These are phyloP conservation scores for Aspergillus cejpii DNA, from an alignment of 2,329 filamentous ascomycete species.

Conservation along the genomic window DNA sequence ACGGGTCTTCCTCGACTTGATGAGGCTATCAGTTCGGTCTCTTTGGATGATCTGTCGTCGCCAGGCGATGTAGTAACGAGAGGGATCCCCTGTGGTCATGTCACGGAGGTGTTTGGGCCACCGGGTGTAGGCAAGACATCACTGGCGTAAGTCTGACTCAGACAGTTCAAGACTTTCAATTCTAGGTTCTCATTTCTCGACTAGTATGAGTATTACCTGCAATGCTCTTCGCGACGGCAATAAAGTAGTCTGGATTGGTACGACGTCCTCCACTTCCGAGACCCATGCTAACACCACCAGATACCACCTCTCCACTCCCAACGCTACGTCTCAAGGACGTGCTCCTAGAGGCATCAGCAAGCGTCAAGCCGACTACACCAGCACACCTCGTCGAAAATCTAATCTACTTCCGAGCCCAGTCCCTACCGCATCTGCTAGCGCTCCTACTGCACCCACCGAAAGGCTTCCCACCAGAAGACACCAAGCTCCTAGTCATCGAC, in stretches of 20 bases:
- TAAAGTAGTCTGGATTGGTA: constrained; percentile 77
- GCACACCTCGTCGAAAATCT: constrained; percentile 47
- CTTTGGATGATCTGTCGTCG: constrained; percentile 12
- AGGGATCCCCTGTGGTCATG: constrained; percentile 66
- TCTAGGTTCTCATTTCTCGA: constrained; percentile 42
- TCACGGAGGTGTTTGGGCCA: constrained; percentile 83
- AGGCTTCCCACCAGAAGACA: constrained; percentile 55
- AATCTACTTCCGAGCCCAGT: constrained; percentile 56
- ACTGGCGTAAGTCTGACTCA: constrained; percentile 56
- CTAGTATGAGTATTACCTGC: constrained; percentile 56
- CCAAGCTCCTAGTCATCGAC: constrained; percentile 69
- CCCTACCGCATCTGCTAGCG: constrained; percentile 62
- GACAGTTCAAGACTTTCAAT: neutral
- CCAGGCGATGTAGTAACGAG: constrained; percentile 25
- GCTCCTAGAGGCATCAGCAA: constrained; percentile 24
- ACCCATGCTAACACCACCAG: constrained; percentile 25
- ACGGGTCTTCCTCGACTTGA: constrained; percentile 48
- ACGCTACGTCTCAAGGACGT: constrained; percentile 45
- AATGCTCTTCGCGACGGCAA: constrained; percentile 56
- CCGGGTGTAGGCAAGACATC: constrained; percentile 80
- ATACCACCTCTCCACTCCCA: constrained; percentile 47
- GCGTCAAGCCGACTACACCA: constrained; percentile 1
- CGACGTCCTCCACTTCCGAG: constrained; percentile 28
- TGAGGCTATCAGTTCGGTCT: constrained; percentile 21
- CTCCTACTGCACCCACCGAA: constrained; percentile 62